These are phyloP conservation scores for Clavulina sp. DNA, from an alignment of 768 basidiomycete species.

Conservation along the genomic window DNA sequence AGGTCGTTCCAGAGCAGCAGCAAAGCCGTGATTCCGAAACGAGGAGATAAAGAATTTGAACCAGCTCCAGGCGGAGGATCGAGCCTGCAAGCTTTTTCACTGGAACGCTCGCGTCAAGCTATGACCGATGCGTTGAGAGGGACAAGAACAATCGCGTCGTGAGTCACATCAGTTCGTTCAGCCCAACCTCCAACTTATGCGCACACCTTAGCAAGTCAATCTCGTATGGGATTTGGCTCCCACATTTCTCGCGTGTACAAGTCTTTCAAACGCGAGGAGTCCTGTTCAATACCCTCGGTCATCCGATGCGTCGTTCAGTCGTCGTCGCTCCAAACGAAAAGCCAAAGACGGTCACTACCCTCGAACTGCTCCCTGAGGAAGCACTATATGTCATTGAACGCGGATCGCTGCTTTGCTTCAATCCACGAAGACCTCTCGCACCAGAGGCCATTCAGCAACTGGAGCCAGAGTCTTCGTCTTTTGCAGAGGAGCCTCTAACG, in stretches of 20 bases:
- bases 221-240: constrained; percentile 70
- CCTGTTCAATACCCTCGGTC: constrained; percentile 66
- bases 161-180: constrained; percentile 13
- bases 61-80: constrained; percentile 50
- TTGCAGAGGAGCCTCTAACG: constrained; percentile 57
- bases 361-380: constrained; percentile 90
- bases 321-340: not conserved
- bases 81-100: constrained; percentile 59
- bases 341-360: constrained; percentile 14
- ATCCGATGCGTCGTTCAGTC: constrained; percentile 39
- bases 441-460: constrained; percentile 6
- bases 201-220: constrained; percentile 40
- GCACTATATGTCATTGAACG: constrained; percentile 85
- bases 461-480: too few species aligned
- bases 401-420: constrained; percentile 76
- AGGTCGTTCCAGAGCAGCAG: constrained; percentile 7
- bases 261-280: constrained; percentile 66
- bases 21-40: constrained; percentile 74
- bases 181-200: not conserved
- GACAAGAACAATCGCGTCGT: constrained; percentile 63
- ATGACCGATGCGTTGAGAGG: constrained; percentile 73
- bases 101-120: constrained; percentile 63
- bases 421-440: constrained; percentile 18
- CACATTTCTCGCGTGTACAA: constrained; percentile 41
- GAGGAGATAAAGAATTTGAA: constrained; percentile 97